Evolutionary conservation across 2,329 filamentous ascomycete genomes (phyloP).

Genomic region (Fusarium abutilonis): DNA sequence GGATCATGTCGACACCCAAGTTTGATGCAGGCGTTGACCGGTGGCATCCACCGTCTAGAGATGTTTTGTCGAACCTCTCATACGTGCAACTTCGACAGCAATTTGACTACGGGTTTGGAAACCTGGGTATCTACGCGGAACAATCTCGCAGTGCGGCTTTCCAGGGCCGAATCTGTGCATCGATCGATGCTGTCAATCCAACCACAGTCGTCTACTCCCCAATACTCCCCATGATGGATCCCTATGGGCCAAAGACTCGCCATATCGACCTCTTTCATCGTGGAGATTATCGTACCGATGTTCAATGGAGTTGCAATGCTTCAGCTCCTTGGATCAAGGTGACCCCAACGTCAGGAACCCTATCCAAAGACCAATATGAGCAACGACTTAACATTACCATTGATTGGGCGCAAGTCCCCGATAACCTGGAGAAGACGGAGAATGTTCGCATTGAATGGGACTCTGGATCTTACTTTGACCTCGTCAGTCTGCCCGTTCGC

Average conservation of each 20-base stretch:
- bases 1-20: conserved; percentile 62
- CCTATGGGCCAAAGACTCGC: background rate
- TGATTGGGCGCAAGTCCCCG: background rate
- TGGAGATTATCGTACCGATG: background rate
- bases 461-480: background rate
- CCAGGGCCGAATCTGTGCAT: background rate
- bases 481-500: background rate
- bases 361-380: background rate
- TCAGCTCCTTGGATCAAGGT: background rate
- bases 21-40: conserved; percentile 20
- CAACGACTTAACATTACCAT: background rate
- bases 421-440: background rate
- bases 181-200: background rate
- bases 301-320: background rate
- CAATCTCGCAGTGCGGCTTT: background rate
- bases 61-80: conserved; percentile 1
- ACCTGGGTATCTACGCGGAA: conserved; percentile 1
- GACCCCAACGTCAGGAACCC: background rate
- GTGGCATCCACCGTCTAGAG: conserved; percentile 15
- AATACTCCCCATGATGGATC: background rate
- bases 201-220: background rate
- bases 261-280: background rate
- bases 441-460: background rate
- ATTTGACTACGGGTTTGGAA: conserved; percentile 6
- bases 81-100: background rate